phyloP scores from a whole-genome alignment of 2,329 filamentous ascomycete genomes.

The Fusarium proliferatum region DNA sequence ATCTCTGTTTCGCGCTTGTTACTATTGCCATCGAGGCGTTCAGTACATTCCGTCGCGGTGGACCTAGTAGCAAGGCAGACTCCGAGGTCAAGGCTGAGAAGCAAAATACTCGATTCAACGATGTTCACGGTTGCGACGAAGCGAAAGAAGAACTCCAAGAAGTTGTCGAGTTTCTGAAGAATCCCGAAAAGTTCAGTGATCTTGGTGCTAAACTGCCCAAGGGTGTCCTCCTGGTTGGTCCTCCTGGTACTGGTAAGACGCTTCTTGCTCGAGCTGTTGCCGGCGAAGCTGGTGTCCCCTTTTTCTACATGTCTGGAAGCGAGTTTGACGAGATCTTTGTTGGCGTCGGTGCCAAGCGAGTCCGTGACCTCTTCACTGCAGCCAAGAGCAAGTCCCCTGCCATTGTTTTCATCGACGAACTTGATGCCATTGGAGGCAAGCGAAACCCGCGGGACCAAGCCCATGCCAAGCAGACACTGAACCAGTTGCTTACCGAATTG shows the following conservation, averaged over 20 bases:
- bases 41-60: slow-evolving; percentile 77
- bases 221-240: slow-evolving; percentile 93
- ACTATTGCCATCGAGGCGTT: slow-evolving; percentile 86
- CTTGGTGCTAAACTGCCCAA: slow-evolving; percentile 97
- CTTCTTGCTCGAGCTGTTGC: slow-evolving; percentile 94
- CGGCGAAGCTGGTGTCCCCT: slow-evolving; percentile 95
- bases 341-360: slow-evolving; percentile 94
- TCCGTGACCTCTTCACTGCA: slow-evolving; percentile 88
- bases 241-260: slow-evolving; percentile 97
- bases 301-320: slow-evolving; percentile 99
- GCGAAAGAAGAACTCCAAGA: slow-evolving; percentile 98
- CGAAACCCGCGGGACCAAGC: slow-evolving; percentile 92
- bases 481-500: slow-evolving; percentile 95
- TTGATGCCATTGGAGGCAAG: slow-evolving; percentile 94
- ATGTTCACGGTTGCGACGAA: slow-evolving; percentile 97
- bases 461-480: slow-evolving; percentile 96
- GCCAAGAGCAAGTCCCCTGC: slow-evolving; percentile 88
- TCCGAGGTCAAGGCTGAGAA: slow-evolving; percentile 93
- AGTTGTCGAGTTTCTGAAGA: slow-evolving; percentile 94
- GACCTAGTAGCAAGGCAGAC: slow-evolving; percentile 74
- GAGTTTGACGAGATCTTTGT: slow-evolving; percentile 99
- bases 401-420: slow-evolving; percentile 95
- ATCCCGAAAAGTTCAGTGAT: slow-evolving; percentile 91
- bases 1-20: slow-evolving; percentile 81
- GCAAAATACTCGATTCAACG: slow-evolving; percentile 89